These are phyloP conservation scores for Aspergillus novofumigatus DNA, from an alignment of 2,329 filamentous ascomycete species.

Conservation along the genomic window DNA sequence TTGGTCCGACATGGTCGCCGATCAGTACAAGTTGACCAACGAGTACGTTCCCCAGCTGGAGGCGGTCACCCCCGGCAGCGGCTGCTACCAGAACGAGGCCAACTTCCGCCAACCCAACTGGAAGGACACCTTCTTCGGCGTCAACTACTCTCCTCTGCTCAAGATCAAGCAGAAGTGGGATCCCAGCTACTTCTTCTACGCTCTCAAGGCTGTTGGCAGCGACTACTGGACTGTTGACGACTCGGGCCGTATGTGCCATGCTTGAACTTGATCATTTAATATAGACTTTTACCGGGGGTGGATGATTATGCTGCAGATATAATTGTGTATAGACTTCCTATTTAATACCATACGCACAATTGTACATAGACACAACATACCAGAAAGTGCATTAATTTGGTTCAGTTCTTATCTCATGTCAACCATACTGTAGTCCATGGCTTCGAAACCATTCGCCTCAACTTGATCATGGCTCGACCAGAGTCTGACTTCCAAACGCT, in stretches of 20 bases:
- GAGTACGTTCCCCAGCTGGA: slow-evolving; percentile 37
- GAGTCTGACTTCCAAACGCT: not conserved
- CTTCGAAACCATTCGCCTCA: too few species aligned
- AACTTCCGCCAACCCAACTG: slow-evolving; percentile 40
- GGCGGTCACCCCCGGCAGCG: slow-evolving; percentile 35
- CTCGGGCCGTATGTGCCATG: slow-evolving; percentile 27
- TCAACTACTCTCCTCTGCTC: slow-evolving; percentile 35
- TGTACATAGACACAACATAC: not conserved
- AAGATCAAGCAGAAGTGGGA: slow-evolving; percentile 42
- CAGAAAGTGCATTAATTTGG: not conserved
- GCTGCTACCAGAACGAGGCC: slow-evolving; percentile 43
- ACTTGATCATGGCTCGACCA: too few species aligned
- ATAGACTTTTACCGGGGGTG: not conserved
- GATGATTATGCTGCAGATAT: not conserved
- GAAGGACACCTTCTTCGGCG: slow-evolving; percentile 41
- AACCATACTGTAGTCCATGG: too few species aligned
- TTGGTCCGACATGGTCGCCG: slow-evolving; percentile 31
- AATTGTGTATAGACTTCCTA: not conserved
- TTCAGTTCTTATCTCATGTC: too few species aligned
- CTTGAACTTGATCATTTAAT: not conserved
- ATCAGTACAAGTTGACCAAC: slow-evolving; percentile 38
- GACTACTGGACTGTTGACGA: slow-evolving; percentile 32
- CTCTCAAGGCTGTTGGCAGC: slow-evolving; percentile 36
- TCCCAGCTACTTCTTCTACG: slow-evolving; percentile 40
- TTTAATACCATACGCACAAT: not conserved